Base-by-base conservation (phyloP, 148 eudicot species). In the Camellia sinensis region DNA sequence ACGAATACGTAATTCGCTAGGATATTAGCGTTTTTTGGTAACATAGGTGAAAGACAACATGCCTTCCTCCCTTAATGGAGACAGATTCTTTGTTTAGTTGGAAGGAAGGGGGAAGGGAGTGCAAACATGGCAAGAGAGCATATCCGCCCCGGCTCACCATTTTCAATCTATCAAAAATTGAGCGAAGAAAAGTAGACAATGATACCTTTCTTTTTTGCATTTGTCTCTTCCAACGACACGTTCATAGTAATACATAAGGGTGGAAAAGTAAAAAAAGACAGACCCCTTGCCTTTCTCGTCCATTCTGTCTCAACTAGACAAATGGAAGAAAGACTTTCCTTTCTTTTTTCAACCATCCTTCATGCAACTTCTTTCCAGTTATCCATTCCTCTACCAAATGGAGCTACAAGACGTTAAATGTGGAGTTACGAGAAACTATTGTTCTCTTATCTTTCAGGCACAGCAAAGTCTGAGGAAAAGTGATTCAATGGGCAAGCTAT, bases 401-500 rank as follows among this genome's bases (percentile, higher is more conserved):
- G 19, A 43, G 65, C 46, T 44, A 41, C 53, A 44, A 60, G 54
- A 18, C 13, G 11, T 63, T 9, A 63, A 60, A 63, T 11, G 3
- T n/a, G 53, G 56, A 48, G 22, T 18, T 46, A 19, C n/a, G 29
- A 70, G 54, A n/a, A 70, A 75, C 4, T 61, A n/a, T 60, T 75
- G 6, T 61, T 75, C 43, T 74, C 50, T 18, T 60, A 10, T 71
- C 54, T 75, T 61, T 41, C 12, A 45, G 67, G 40, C n/a, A 6
- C 68, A n/a, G 40, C 41, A 75, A 60, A 61, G 54, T 15, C 53
- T 60, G 68, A 46, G 41, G 41, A 14, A 44, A 63, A 61, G 41
- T 46, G 15, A 45, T 75, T 75, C 78, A 61, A 61, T 75, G 78
- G 53, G 68, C 66, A 75, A 60, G 68, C 67, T 41, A 12, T 18